Evolutionary conservation across 345 rosid species (phyloP).

Genomic region (Eucalyptus pumila): DNA sequence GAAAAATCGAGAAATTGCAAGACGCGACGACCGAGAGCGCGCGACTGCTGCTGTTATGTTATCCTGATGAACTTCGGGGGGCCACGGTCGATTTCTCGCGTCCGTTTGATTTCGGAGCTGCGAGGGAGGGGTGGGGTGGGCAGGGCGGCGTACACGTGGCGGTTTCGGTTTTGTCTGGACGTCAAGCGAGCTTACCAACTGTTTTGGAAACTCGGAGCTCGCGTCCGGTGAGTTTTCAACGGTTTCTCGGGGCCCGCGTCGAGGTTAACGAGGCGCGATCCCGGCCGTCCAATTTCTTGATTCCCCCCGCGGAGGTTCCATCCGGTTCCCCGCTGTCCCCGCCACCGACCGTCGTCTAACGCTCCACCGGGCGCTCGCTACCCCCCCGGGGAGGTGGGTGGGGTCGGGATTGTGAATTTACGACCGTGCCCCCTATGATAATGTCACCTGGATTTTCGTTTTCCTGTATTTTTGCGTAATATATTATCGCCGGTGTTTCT

Average conservation of each 20-base stretch:
- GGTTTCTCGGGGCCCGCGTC: neutral
- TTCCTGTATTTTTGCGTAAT: neutral
- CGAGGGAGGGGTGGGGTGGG: neutral
- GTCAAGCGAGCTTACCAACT: neutral
- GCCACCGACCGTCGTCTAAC: neutral
- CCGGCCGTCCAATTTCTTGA: neutral
- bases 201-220: neutral
- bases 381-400: fast-evolving
- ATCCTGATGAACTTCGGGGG: neutral
- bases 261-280: neutral
- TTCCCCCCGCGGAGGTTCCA: neutral
- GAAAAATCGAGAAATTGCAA: neutral
- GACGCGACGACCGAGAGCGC: neutral
- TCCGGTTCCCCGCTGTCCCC: neutral
- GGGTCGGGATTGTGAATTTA: neutral
- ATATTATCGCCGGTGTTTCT: neutral
- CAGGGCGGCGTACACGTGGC: neutral
- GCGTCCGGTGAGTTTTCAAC: neutral
- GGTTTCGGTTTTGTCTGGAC: neutral
- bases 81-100: neutral
- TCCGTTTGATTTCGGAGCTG: neutral
- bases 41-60: neutral
- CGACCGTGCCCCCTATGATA: neutral
- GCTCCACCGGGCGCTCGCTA: neutral
- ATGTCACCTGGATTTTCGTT: neutral